phyloP scores from a whole-genome alignment of 2,329 filamentous ascomycete species.

The Diaporthe citrichinensis region DNA sequence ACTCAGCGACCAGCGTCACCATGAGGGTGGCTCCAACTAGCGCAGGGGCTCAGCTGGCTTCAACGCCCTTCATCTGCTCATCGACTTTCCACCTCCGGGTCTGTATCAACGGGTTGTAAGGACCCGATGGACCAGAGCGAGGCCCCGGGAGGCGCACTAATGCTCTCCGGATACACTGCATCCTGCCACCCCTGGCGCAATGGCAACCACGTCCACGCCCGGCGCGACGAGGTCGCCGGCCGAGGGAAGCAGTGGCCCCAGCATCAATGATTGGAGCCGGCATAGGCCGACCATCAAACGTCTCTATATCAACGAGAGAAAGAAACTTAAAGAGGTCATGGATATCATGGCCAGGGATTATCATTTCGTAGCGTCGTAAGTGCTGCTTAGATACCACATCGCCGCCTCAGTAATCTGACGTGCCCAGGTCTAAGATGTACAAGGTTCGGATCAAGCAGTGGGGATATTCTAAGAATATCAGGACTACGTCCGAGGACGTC shows the following conservation, averaged over 20 bases:
- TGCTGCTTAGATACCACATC: background rate
- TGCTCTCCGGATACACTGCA: background rate
- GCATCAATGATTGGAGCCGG: conserved; percentile 41
- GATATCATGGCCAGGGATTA: conserved; percentile 42
- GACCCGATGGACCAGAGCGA: background rate
- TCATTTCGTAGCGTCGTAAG: conserved; percentile 44
- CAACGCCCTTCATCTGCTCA: background rate
- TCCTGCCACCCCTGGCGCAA: background rate
- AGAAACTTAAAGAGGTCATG: conserved; percentile 42
- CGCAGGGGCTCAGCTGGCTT: conserved; percentile 15
- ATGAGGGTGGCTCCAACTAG: background rate
- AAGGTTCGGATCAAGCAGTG: conserved; percentile 40
- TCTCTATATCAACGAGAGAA: conserved; percentile 44
- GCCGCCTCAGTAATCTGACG: conserved; percentile 12
- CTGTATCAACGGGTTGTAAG: background rate
- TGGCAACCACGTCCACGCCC: background rate
- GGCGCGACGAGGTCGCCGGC: background rate
- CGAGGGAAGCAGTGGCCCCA: conserved; percentile 32
- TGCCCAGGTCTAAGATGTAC: conserved; percentile 38
- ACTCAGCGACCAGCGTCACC: background rate
- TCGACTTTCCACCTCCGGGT: background rate
- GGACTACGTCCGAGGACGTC: conserved; percentile 35
- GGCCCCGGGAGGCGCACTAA: background rate
- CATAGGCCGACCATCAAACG: conserved; percentile 42
- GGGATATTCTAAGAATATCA: conserved; percentile 40